Evolutionary conservation across 345 rosid species (phyloP).

Genomic region (Firmiana major): DNA sequence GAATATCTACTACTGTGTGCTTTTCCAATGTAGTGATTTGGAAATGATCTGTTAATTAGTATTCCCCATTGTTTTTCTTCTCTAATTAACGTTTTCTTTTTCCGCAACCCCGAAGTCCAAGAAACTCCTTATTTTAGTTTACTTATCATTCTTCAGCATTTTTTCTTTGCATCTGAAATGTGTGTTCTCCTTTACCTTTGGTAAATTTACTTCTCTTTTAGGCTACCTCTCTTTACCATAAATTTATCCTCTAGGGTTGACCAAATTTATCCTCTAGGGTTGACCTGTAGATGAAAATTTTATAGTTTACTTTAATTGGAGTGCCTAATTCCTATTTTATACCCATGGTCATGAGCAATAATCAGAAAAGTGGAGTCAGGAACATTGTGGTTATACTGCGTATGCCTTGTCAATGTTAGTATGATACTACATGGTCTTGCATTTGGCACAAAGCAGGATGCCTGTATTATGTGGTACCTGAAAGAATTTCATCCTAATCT

Average conservation of each 20-base stretch:
- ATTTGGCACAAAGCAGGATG: not conserved
- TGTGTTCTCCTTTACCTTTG: not conserved
- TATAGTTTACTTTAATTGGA: not conserved
- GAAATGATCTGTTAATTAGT: not conserved
- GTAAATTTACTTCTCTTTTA: not conserved
- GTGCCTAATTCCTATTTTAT: not conserved
- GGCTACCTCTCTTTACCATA: not conserved
- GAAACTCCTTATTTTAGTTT: not conserved
- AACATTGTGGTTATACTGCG: not conserved
- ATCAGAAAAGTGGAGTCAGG: not conserved
- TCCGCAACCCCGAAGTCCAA: not conserved
- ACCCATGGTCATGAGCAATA: not conserved
- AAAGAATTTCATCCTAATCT: not conserved
- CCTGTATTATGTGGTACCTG: not conserved
- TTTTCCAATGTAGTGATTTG: not conserved
- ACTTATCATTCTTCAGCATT: not conserved
- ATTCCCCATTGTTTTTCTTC: constrained; percentile 1
- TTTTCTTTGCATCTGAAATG: not conserved
- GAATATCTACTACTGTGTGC: not conserved
- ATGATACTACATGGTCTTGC: not conserved
- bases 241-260: no score
- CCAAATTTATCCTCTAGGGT: not conserved
- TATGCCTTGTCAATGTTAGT: not conserved
- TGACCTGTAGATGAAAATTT: not conserved
- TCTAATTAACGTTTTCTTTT: not conserved